phyloP scores from a whole-genome alignment of 2,329 filamentous ascomycete species.

The Tolypocladium pustulatum region DNA sequence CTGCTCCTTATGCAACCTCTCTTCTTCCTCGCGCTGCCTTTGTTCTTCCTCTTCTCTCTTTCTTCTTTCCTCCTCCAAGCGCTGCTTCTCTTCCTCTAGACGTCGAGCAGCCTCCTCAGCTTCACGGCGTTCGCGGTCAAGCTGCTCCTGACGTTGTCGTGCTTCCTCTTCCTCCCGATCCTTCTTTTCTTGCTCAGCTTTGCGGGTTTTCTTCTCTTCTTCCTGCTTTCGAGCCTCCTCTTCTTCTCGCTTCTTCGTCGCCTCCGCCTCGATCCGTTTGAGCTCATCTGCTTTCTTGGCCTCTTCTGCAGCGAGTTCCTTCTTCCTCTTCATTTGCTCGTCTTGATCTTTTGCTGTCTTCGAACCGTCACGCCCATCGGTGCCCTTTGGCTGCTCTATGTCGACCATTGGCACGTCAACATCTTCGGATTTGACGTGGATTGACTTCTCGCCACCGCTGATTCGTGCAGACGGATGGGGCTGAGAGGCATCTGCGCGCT shows the following conservation, averaged over 20 bases:
- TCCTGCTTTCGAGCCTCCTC: constrained; percentile 20
- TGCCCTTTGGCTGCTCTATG: constrained; percentile 20
- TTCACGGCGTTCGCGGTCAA: constrained; percentile 24
- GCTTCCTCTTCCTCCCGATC: constrained; percentile 24
- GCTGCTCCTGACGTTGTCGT: constrained; percentile 20
- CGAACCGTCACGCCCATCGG: constrained; percentile 18
- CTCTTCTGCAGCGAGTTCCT: constrained; percentile 21
- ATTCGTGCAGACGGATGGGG: constrained; percentile 31
- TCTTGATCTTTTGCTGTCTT: constrained; percentile 25
- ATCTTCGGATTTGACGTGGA: constrained; percentile 49
- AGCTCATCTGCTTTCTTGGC: constrained; percentile 17
- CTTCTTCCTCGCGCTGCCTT: constrained; percentile 25
- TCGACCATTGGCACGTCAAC: constrained; percentile 46
- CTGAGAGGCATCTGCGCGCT: constrained; percentile 32
- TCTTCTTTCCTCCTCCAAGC: constrained; percentile 23
- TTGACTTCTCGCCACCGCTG: constrained; percentile 32
- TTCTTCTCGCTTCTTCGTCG: constrained; percentile 24
- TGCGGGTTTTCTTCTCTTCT: constrained; percentile 21
- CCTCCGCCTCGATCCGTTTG: constrained; percentile 20
- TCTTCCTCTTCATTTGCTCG: constrained; percentile 18
- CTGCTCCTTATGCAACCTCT: constrained; percentile 29
- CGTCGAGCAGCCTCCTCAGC: constrained; percentile 12
- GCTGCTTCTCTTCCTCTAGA: constrained; percentile 23
- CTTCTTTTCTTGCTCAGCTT: constrained; percentile 21
- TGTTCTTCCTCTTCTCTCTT: constrained; percentile 22